Percentiles rank a stretch among this genome's conserved stretches.
These are phyloP conservation scores for Xylaria sp. DNA, from an alignment of 2,329 filamentous ascomycete genomes.

Conservation along the genomic window DNA sequence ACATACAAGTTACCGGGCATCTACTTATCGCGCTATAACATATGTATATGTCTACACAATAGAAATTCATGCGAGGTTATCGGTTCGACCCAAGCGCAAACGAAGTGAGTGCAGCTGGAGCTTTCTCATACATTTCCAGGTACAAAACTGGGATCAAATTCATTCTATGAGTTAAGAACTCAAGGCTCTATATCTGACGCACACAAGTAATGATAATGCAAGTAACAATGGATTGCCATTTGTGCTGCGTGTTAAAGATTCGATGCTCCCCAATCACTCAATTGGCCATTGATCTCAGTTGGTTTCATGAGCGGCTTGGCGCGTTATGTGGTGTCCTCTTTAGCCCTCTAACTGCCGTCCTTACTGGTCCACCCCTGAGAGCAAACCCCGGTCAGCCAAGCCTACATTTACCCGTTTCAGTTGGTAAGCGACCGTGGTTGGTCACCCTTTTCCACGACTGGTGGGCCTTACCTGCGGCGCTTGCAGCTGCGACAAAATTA, in stretches of 20 bases:
- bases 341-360: background rate
- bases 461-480: constrained; percentile 9
- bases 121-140: too few relatives aligned
- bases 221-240: too few relatives aligned
- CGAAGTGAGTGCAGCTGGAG: too few relatives aligned
- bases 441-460: constrained; percentile 9
- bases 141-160: too few relatives aligned
- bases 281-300: background rate
- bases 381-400: constrained; percentile 25
- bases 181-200: too few relatives aligned
- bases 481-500: constrained; percentile 28
- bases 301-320: constrained; percentile 34
- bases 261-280: constrained; percentile 1
- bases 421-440: constrained; percentile 17
- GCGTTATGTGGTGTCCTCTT: background rate
- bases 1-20: too few relatives aligned
- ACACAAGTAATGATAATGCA: too few relatives aligned
- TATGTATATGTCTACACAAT: too few relatives aligned
- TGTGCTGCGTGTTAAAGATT: background rate
- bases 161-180: too few relatives aligned
- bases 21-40: too few relatives aligned
- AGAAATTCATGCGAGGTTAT: background rate
- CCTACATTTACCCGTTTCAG: constrained; percentile 23
- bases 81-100: background rate
- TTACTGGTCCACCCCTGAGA: background rate